Base-by-base conservation (phyloP, 495 filamentous ascomycete species). In the Chaetomium cochliodes region DNA sequence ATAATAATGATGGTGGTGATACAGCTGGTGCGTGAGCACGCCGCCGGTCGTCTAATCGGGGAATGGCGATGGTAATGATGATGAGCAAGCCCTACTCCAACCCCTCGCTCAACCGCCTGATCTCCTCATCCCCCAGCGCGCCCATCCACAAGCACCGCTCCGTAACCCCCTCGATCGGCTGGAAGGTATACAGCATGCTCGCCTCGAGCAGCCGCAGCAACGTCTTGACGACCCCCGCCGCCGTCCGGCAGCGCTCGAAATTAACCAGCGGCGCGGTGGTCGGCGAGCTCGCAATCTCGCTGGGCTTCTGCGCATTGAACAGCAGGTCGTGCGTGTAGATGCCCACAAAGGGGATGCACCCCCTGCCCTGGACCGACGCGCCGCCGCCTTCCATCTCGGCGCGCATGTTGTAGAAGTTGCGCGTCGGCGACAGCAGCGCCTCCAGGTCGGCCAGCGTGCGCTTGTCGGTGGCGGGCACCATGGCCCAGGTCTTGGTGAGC, bases 281-380 rank as follows among this genome's bases (percentile, higher is more conserved):
- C 59, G 85, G 84, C 23, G 85, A 81, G 65, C 78, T 89, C 62
- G 71, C 88, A 80, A 89, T 82, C 73, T 86, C 81, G 20, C 82
- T 81, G 18, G 93, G 93, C 69, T 96, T 89, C 75, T 97, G 92
- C 0, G 91, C 86, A 73, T 98, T 99, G 76, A 92, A 96, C 41
- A 96, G 91, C n/a, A 99, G 83, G 69, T 99, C 96, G 70, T 97
- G 93, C 6, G 93, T 93, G 74, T 98, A 98, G 53, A 84, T 87
- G 78, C 92, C 94, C 71, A 98, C 91, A 73, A 99, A 97, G 4
- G 96, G 96, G 72, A 99, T 97, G 68, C 94, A 97, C 46, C 93
- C 94, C 69, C 88, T 87, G 63, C 93, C 90, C 5, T 85, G 77
- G 65, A 81, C 72, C 6, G 51, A 49, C 1, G 7, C 33, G 41